phyloP scores from a whole-genome alignment of 1,284 basidiomycete genomes.

The Naganishia liquefaciens region DNA sequence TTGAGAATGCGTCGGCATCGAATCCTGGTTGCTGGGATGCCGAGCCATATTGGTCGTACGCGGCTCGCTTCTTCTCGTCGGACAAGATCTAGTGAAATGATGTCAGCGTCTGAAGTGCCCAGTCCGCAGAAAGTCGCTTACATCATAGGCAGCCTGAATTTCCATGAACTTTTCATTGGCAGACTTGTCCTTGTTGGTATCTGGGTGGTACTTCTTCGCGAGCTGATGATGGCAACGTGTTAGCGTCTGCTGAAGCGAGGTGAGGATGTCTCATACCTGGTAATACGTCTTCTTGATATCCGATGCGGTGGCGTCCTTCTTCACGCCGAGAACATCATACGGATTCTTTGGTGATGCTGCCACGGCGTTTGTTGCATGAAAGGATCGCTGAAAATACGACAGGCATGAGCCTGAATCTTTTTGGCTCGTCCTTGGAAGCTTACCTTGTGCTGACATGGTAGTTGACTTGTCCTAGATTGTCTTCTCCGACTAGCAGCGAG shows the following conservation, averaged over 20 bases:
- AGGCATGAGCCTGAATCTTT: background rate
- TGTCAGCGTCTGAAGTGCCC: background rate
- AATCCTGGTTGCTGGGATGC: conserved; percentile 92
- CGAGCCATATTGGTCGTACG: conserved; percentile 94
- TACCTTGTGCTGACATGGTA: conserved; percentile 1
- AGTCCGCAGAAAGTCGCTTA: conserved; percentile 54
- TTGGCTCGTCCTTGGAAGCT: background rate
- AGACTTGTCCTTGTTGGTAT: conserved; percentile 80
- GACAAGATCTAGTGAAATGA: conserved; percentile 69
- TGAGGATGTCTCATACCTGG: conserved; percentile 61
- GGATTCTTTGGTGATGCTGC: conserved; percentile 66
- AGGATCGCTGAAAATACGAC: conserved; percentile 5
- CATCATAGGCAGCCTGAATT: conserved; percentile 96
- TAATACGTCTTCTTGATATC: conserved; percentile 99
- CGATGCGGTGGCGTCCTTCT: conserved; percentile 74
- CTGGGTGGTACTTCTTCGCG: conserved; percentile 96
- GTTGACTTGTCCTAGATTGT: conserved; percentile 11
- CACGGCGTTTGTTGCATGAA: conserved; percentile 13
- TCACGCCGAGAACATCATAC: conserved; percentile 85
- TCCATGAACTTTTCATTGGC: conserved; percentile 94
- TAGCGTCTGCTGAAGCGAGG: conserved; percentile 15
- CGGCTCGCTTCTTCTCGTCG: conserved; percentile 87
- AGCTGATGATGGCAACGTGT: conserved; percentile 61
- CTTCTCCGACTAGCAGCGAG: conserved; percentile 15
- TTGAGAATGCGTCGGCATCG: conserved; percentile 76